Evolutionary conservation across 345 rosid species (phyloP).

Genomic region (Laguncularia racemosa): DNA sequence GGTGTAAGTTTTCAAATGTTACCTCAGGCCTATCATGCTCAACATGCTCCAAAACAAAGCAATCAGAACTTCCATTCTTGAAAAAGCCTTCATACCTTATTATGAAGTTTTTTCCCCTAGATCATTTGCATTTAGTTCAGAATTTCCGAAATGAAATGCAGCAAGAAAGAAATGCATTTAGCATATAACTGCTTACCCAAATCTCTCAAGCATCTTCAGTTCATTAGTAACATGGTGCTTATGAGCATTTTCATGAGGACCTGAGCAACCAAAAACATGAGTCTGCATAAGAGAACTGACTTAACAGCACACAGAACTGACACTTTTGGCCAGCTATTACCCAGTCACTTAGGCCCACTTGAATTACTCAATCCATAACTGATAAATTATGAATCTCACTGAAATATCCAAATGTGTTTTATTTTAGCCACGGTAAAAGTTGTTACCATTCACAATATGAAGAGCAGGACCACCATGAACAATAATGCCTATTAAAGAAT

Average conservation of each 20-base stretch:
- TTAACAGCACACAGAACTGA: too few relatives aligned
- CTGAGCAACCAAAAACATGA: slow-evolving; percentile 29
- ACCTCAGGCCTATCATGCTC: slow-evolving; percentile 96
- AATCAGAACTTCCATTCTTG: slow-evolving; percentile 62
- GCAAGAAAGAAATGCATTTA: not conserved
- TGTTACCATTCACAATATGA: too few relatives aligned
- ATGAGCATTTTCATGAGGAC: slow-evolving; percentile 82
- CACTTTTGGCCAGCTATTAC: too few relatives aligned
- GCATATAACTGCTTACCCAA: slow-evolving; percentile 49
- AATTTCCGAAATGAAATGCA: not conserved
- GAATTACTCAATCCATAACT: too few relatives aligned
- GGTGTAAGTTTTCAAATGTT: slow-evolving; percentile 5
- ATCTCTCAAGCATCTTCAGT: slow-evolving; percentile 75
- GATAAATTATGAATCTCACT: too few relatives aligned
- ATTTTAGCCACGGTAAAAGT: too few relatives aligned
- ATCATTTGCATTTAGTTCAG: not conserved
- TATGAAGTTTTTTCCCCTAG: slow-evolving; percentile 78
- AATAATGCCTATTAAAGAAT: too few relatives aligned
- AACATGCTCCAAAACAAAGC: slow-evolving; percentile 85
- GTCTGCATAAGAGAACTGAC: slow-evolving; percentile 10
- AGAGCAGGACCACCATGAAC: too few relatives aligned
- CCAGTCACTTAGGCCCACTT: too few relatives aligned
- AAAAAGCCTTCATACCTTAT: slow-evolving; percentile 75
- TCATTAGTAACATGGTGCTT: slow-evolving; percentile 65
- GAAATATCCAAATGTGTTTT: too few relatives aligned